A percentile compares a stretch with the other conserved stretches of the same genome.
phyloP scores from a whole-genome alignment of 148 eudicot species.

The Rhododendron vialii region DNA sequence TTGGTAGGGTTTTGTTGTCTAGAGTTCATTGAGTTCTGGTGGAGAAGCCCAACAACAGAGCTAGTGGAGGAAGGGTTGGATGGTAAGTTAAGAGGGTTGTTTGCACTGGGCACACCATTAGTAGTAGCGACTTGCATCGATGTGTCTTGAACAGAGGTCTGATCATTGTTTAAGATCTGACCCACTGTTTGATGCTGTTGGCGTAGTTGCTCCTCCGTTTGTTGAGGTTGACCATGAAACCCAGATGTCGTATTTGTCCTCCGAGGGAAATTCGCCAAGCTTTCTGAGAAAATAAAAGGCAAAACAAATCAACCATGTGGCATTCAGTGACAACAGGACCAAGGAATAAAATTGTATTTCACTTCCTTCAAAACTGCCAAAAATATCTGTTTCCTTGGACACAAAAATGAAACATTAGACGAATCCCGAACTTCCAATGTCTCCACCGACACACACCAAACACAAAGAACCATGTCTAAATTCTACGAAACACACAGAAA shows the following conservation, averaged over 20 bases:
- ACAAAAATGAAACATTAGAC: neutral
- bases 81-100: constrained; percentile 45
- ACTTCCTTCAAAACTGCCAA: neutral
- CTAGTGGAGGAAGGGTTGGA: constrained; percentile 49
- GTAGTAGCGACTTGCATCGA: constrained; percentile 47
- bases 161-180: constrained; percentile 53
- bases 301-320: neutral
- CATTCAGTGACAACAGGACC: neutral
- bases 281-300: constrained; percentile 44
- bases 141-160: constrained; percentile 38
- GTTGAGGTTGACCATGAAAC: constrained; percentile 51
- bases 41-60: constrained; percentile 63
- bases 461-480: neutral
- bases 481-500: neutral
- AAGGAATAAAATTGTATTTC: neutral
- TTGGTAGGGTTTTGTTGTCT: constrained; percentile 61
- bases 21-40: constrained; percentile 71
- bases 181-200: constrained; percentile 37
- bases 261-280: constrained; percentile 89
- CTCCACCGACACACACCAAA: neutral
- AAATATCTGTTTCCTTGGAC: neutral
- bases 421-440: neutral
- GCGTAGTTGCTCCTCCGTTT: constrained; percentile 46
- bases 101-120: constrained; percentile 56
- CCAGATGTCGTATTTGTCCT: constrained; percentile 56